These are phyloP conservation scores for Stramenopiles sp. DNA, from an alignment of 352 stramenopile genomes.

Conservation along the genomic window DNA sequence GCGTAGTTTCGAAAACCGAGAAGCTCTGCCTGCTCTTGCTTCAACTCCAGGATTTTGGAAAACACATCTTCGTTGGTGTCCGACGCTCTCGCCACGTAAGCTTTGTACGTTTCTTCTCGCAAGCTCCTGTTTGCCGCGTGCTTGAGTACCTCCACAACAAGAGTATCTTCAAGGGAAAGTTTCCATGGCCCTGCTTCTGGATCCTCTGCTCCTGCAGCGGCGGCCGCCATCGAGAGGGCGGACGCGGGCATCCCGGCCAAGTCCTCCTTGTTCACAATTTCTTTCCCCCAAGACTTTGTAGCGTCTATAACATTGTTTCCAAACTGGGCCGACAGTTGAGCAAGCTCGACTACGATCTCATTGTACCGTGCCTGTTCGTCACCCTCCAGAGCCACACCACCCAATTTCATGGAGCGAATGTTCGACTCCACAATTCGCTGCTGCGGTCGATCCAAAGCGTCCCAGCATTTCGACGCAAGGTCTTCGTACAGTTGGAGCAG, in stretches of 20 bases:
- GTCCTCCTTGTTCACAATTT: slow-evolving; percentile 53
- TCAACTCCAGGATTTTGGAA: slow-evolving; percentile 69
- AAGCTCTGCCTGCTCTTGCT: slow-evolving; percentile 62
- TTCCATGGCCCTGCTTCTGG: slow-evolving; percentile 67
- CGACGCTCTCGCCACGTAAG: slow-evolving; percentile 68
- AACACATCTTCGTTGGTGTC: slow-evolving; percentile 81
- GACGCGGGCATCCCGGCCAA: slow-evolving; percentile 72
- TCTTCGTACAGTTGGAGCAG: slow-evolving; percentile 67
- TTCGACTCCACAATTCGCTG: slow-evolving; percentile 63
- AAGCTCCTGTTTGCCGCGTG: slow-evolving; percentile 65
- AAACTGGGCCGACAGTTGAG: slow-evolving; percentile 80
- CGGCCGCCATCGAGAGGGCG: slow-evolving; percentile 66
- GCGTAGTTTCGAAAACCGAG: slow-evolving; percentile 81
- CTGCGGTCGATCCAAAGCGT: slow-evolving; percentile 28
- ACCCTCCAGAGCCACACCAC: slow-evolving; percentile 72
- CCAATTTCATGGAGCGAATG: slow-evolving; percentile 61
- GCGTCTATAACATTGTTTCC: slow-evolving; percentile 89
- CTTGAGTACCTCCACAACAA: slow-evolving; percentile 83
- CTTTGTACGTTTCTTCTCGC: slow-evolving; percentile 75
- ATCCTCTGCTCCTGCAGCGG: slow-evolving; percentile 38
- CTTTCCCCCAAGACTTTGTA: slow-evolving; percentile 78
- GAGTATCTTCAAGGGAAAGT: slow-evolving; percentile 77
- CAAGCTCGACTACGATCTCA: slow-evolving; percentile 71
- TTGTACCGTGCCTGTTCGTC: slow-evolving; percentile 79
- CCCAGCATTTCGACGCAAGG: slow-evolving; percentile 37